Evolutionary conservation across 2,329 filamentous ascomycete species (phyloP), one percentile per base, ranked within the genome.

Genomic region (Zasmidium cellare): DNA sequence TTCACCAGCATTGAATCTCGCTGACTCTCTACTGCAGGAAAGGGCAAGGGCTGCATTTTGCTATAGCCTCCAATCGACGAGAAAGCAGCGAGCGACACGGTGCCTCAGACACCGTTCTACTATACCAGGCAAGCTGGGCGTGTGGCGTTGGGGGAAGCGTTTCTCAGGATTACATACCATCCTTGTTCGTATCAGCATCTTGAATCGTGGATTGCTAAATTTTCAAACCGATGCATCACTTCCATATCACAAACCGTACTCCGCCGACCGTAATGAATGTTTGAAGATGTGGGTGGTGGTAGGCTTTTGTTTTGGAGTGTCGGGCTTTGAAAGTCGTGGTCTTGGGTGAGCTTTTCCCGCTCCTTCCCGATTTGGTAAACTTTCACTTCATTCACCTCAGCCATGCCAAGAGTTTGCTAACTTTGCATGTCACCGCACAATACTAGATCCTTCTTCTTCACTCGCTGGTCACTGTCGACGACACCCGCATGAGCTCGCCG

Each of bases 11-110:
- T 11, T 51, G 22, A 23, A 18, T 12, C 22, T 28, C 14, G n/a
- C 20, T 16, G 28, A 23, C 3, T 48, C 25, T 9, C 16, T 41
- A 3, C n/a, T 41, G 16, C 57, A 71, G 69, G 67, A 51, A 71
- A 70, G 57, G 69, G 70, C 58, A 71, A 70, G 60, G 68, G 67
- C 53, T 72, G 70, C 62, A 66, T 71, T 52, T 48, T 72, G 65
- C 67, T 72, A 58, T 72, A 69, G 55, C 53, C 49, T 20, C 35
- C 35, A 14, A 48, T 41, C 35, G 25, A 28, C 35, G 22, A 49
- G 50, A 45, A 14, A 46, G n/a, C n/a, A 51, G 25, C 28, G 22
- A 18, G 18, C n/a, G 38, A 35, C 53, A 44, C 46, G 58, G 55
- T 55, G 53, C 57, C 57, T 60, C 55, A 56, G 58, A 60, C 51